Evolutionary conservation across 352 stramenopile species (phyloP).

Genomic region (Blastocystis hominis): DNA sequence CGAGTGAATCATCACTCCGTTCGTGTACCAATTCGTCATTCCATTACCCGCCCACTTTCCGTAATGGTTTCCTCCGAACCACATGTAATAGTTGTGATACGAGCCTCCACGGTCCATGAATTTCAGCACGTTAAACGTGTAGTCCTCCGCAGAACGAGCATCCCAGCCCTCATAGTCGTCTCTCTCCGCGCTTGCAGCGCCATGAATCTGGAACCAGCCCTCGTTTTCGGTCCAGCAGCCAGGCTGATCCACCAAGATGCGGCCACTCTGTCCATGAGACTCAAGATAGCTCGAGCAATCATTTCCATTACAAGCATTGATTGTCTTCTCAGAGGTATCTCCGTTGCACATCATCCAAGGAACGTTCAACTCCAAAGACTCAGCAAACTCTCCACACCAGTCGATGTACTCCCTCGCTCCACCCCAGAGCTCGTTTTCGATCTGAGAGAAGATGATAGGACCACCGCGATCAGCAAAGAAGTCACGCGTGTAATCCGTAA

Average conservation of each 20-base stretch:
- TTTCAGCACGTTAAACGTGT: constrained; percentile 10
- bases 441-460: constrained; percentile 37
- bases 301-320: constrained; percentile 46
- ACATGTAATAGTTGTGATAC: constrained; percentile 49
- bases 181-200: not conserved
- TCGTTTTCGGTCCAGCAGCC: constrained; percentile 20
- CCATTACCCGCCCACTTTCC: not conserved
- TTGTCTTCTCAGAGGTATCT: not conserved
- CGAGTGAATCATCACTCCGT: constrained; percentile 19
- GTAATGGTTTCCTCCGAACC: constrained; percentile 40
- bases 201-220: not conserved
- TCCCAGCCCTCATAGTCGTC: constrained; percentile 32
- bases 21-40: constrained; percentile 35
- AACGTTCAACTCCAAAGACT: not conserved
- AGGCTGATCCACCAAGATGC: constrained; percentile 22
- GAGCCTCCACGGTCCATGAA: constrained; percentile 2
- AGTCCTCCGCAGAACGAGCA: constrained; percentile 5
- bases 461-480: constrained; percentile 28
- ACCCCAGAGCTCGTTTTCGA: constrained; percentile 21
- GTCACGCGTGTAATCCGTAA: constrained; percentile 6
- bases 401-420: constrained; percentile 14
- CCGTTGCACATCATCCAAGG: constrained; percentile 41
- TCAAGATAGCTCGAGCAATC: constrained; percentile 8
- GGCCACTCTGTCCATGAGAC: not conserved
- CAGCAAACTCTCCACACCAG: constrained; percentile 35